A percentile compares a stretch with the other conserved stretches of the same genome.
phyloP scores from a whole-genome alignment of 1,284 basidiomycete genomes.

The Ceratorhiza oryzae-sativae region DNA sequence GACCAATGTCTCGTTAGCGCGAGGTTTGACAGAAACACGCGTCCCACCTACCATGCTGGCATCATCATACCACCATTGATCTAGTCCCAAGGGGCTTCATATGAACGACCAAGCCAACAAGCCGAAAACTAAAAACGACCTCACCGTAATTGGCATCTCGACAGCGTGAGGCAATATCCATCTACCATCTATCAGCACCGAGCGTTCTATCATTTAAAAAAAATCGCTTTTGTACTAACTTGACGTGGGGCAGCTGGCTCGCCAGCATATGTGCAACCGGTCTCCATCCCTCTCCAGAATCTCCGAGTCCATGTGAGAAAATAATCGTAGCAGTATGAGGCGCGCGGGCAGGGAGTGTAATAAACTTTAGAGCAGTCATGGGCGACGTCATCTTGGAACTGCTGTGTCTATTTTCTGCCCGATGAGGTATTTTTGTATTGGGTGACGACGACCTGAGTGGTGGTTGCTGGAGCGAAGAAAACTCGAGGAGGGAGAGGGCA shows the following conservation, averaged over 20 bases:
- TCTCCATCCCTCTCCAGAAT: conserved; percentile 77
- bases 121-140: background rate
- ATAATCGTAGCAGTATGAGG: conserved; percentile 16
- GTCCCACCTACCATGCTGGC: conserved; percentile 67
- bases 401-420: background rate
- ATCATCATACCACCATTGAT: conserved; percentile 73
- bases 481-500: conserved; percentile 35
- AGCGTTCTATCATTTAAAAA: background rate
- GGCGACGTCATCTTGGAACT: conserved; percentile 11
- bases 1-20: background rate
- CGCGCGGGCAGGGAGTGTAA: conserved; percentile 30
- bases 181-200: conserved; percentile 37
- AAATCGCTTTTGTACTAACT: conserved; percentile 48
- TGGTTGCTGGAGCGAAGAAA: conserved; percentile 22
- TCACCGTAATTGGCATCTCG: conserved; percentile 54
- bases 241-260: conserved; percentile 67
- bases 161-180: conserved; percentile 83
- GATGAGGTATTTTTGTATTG: background rate
- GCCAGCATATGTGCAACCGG: conserved; percentile 74
- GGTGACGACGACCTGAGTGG: conserved; percentile 16
- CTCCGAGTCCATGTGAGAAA: conserved; percentile 69
- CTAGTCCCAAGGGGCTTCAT: conserved; percentile 61
- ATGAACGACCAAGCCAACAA: conserved; percentile 7
- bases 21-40: conserved; percentile 39
- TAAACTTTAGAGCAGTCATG: conserved; percentile 11